These are phyloP conservation scores for Lasiosphaeria miniovina DNA, from an alignment of 495 filamentous ascomycete species.

Conservation along the genomic window DNA sequence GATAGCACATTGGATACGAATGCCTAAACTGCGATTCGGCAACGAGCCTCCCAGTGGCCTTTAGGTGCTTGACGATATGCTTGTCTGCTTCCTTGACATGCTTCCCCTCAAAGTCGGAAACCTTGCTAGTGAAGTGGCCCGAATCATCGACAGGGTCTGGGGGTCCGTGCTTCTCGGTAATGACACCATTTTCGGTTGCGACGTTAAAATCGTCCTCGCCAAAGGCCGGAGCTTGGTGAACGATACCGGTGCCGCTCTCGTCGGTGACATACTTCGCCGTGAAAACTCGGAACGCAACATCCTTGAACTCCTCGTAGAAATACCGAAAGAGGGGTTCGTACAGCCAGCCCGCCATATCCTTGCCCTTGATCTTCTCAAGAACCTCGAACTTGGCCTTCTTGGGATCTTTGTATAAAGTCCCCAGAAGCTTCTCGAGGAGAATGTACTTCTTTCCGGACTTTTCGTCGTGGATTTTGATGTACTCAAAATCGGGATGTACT, in stretches of 20 bases:
- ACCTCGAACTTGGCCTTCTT: conserved; percentile 98
- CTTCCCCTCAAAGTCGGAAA: conserved; percentile 81
- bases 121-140: conserved; percentile 75
- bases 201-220: conserved; percentile 96
- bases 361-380: conserved; percentile 76
- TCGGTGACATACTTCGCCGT: conserved; percentile 88
- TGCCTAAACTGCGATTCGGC: conserved; percentile 90
- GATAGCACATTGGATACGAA: conserved; percentile 93
- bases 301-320: conserved; percentile 91
- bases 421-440: conserved; percentile 78
- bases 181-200: conserved; percentile 72
- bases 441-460: conserved; percentile 81
- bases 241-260: conserved; percentile 91
- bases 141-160: conserved; percentile 87
- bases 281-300: conserved; percentile 86
- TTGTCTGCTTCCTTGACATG: conserved; percentile 95
- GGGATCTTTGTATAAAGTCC: conserved; percentile 88
- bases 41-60: conserved; percentile 73
- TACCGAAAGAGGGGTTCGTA: conserved; percentile 92
- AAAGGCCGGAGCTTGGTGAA: conserved; percentile 93
- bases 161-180: conserved; percentile 70
- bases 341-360: conserved; percentile 85
- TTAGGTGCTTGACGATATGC: conserved; percentile 88
- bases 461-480: conserved; percentile 86
- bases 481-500: conserved; percentile 86